Evolutionary conservation across 768 basidiomycete species (phyloP), one percentile per base, ranked within the genome.

Genomic region (Kwoniella botswanensis): DNA sequence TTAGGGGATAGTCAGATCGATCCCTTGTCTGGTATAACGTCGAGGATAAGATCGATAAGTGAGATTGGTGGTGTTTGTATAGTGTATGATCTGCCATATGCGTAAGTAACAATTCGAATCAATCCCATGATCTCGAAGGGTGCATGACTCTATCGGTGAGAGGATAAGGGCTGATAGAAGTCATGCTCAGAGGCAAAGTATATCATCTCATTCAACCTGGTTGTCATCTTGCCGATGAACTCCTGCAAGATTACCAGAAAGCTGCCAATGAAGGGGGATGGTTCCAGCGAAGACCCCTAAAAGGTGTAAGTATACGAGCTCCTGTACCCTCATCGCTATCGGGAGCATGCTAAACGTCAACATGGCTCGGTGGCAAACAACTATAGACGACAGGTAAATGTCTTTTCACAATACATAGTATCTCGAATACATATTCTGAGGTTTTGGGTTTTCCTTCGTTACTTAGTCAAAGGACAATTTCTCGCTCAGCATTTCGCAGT

Each of bases 401-500:
- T n/a, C n/a, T n/a, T n/a, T n/a, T n/a, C n/a, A n/a, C n/a, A n/a
- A n/a, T n/a, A n/a, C n/a, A n/a, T n/a, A n/a, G n/a, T n/a, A n/a
- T n/a, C n/a, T n/a, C n/a, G n/a, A n/a, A n/a, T n/a, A n/a, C n/a
- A n/a, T n/a, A n/a, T n/a, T n/a, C n/a, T n/a, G n/a, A n/a, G n/a
- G n/a, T n/a, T n/a, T n/a, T n/a, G n/a, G n/a, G n/a, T n/a, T n/a
- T n/a, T n/a, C n/a, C n/a, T n/a, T n/a, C n/a, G n/a, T n/a, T n/a
- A n/a, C n/a, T n/a, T n/a, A 75, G 76, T 77, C 50, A 72, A 71
- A 63, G 74, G 74, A 0, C 70, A 69, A 26, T 46, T 78, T 9
- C 67, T 81, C 3, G 70, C 80, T 54, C 80, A 81, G 43, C 80
- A 83, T 18, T 79, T 79, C 41, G 78, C 73, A 0, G 58, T 79